Conservation (phyloP, 2,329 filamentous ascomycete genomes). For the Aureobasidium sp. region DNA sequence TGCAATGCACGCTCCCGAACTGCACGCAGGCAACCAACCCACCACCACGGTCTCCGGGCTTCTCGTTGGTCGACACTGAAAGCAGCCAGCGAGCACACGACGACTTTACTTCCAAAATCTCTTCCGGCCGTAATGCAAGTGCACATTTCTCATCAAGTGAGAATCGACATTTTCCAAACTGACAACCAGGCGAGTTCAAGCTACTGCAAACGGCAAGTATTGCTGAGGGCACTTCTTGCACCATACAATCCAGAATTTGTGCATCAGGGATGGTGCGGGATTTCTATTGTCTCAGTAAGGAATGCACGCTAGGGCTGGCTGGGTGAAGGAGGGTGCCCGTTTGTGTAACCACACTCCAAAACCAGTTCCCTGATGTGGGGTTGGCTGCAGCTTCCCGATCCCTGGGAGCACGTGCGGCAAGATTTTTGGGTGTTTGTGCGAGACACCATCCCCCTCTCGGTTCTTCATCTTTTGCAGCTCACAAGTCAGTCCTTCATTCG, state of each 20-base stretch:
- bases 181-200: background rate
- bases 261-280: background rate
- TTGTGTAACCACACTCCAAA: slow-evolving; percentile 7
- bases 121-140: background rate
- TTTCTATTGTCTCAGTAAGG: background rate
- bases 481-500: no score
- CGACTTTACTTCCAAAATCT: no score
- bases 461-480: background rate
- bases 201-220: background rate
- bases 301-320: slow-evolving; percentile 2
- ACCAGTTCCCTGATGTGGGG: slow-evolving; percentile 2
- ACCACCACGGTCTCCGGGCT: background rate
- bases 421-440: slow-evolving; percentile 1
- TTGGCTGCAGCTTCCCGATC: slow-evolving; percentile 9
- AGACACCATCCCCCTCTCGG: background rate
- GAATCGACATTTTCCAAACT: background rate
- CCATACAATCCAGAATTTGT: background rate
- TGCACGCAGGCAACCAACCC: background rate
- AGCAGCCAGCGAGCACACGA: slow-evolving; percentile 2
- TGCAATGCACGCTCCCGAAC: background rate
- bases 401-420: slow-evolving; percentile 2
- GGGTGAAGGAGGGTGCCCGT: background rate
- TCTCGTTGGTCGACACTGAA: background rate
- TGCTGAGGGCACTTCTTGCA: background rate
- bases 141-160: background rate